Evolutionary conservation across 352 stramenopile genomes (phyloP), one percentile per base, ranked within the genome.

Genomic region (Elongisporangium undulatum): DNA sequence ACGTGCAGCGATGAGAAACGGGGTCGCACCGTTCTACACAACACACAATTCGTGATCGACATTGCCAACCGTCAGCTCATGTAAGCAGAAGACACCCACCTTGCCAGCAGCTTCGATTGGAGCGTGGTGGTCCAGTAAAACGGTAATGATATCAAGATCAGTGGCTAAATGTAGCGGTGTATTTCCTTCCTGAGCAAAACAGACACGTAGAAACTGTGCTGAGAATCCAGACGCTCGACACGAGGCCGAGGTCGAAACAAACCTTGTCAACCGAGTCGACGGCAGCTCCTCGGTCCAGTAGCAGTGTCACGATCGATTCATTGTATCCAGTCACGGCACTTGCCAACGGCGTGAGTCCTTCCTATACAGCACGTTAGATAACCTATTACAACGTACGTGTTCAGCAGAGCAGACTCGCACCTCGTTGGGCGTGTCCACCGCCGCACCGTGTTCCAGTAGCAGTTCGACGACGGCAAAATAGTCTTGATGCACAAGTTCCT

Each of bases 291-390:
- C 16, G n/a, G 23, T 54, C 41, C 50, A 64, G 0, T 39, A 64
- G 48, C 21, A 29, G 26, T 24, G 29, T 23, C 49, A 62, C 57
- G 22, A 62, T 49, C 8, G 49, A 17, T 50, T 49, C 55, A 20
- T 34, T 62, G 57, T 62, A 51, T 62, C 57, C 17, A 57, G 57
- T 38, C 57, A 62, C 16, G 57, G 57, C n/a, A n/a, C n/a, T n/a
- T n/a, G n/a, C n/a, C n/a, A n/a, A n/a, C n/a, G n/a, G n/a, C n/a
- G n/a, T n/a, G n/a, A n/a, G n/a, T n/a, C n/a, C n/a, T n/a, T n/a
- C n/a, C n/a, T n/a, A n/a, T n/a, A n/a, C n/a, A n/a, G n/a, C n/a
- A n/a, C n/a, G n/a, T n/a, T n/a, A n/a, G n/a, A n/a, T n/a, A n/a
- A n/a, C n/a, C n/a, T n/a, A n/a, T n/a, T n/a, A n/a, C n/a, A n/a